Percentiles rank a stretch among this genome's conserved stretches.
These are phyloP conservation scores for Xylaria sp. DNA, from an alignment of 495 filamentous ascomycete species.

Conservation along the genomic window DNA sequence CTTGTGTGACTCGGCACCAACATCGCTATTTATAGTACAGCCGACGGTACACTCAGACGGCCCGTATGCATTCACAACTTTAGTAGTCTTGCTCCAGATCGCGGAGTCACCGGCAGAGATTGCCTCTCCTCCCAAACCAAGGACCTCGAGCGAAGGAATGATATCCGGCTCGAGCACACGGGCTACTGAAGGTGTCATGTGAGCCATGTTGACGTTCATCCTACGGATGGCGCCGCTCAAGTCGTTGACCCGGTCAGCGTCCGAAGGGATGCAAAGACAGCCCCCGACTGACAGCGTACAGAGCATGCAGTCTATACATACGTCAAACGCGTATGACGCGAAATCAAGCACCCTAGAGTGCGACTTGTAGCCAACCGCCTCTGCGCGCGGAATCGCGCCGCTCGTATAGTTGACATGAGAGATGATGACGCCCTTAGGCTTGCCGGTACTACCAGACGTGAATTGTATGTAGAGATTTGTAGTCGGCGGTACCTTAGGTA, in stretches of 20 bases:
- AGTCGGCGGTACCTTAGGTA: slow-evolving; percentile 39
- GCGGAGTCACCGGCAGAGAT: slow-evolving; percentile 46
- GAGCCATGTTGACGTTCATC: slow-evolving; percentile 49
- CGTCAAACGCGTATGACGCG: slow-evolving; percentile 59
- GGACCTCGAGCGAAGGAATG: slow-evolving; percentile 46
- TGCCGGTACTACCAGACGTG: slow-evolving; percentile 58
- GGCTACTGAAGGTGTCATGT: slow-evolving; percentile 63
- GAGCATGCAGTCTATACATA: slow-evolving; percentile 58
- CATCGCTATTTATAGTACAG: slow-evolving; percentile 49
- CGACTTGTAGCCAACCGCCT: slow-evolving; percentile 47
- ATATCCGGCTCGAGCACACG: slow-evolving; percentile 53
- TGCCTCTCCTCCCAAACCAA: slow-evolving; percentile 52
- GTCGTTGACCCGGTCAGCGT: slow-evolving; percentile 55
- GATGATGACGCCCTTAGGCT: slow-evolving; percentile 55
- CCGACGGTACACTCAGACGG: slow-evolving; percentile 62
- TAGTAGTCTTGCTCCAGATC: slow-evolving; percentile 46
- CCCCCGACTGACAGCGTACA: slow-evolving; percentile 61
- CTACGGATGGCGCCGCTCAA: slow-evolving; percentile 48
- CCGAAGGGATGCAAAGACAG: slow-evolving; percentile 68
- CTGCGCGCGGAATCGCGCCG: slow-evolving; percentile 49
- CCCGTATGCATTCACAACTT: slow-evolving; percentile 64
- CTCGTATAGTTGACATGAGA: slow-evolving; percentile 52
- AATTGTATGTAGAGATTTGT: slow-evolving; percentile 52
- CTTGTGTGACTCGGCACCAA: slow-evolving; percentile 40
- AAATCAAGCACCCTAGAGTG: slow-evolving; percentile 57